These are phyloP conservation scores for Fusarium anguioides DNA, from an alignment of 2,329 filamentous ascomycete species.

Conservation along the genomic window DNA sequence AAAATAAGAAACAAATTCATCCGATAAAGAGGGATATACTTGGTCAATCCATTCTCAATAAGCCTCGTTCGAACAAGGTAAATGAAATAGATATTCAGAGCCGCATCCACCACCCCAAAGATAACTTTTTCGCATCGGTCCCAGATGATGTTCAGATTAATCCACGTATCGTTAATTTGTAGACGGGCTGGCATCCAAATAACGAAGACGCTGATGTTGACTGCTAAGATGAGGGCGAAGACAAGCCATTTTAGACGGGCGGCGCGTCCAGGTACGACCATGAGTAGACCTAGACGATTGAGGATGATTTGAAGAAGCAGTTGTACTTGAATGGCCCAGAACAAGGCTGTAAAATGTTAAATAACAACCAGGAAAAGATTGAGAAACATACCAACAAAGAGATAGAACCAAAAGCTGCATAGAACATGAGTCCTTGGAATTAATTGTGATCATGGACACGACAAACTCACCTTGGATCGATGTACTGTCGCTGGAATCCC, in stretches of 20 bases:
- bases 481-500: conserved; percentile 41
- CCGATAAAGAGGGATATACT: conserved; percentile 58
- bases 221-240: conserved; percentile 56
- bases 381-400: conserved; percentile 32
- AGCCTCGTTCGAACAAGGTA: conserved; percentile 57
- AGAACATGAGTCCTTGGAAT: not conserved
- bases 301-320: conserved; percentile 65
- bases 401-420: conserved; percentile 39
- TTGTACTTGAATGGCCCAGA: conserved; percentile 59
- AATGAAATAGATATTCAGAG: conserved; percentile 63
- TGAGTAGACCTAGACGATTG: conserved; percentile 61
- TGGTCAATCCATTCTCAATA: conserved; percentile 59
- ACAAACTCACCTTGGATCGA: conserved; percentile 34
- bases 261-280: conserved; percentile 53
- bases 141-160: conserved; percentile 62
- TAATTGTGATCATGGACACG: accelerated
- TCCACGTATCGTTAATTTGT: conserved; percentile 54
- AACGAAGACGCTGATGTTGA: conserved; percentile 64
- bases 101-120: conserved; percentile 60
- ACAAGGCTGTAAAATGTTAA: conserved; percentile 15
- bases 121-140: conserved; percentile 64
- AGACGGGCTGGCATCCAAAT: conserved; percentile 66
- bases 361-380: accelerated
- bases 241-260: conserved; percentile 57
- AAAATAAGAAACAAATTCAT: conserved; percentile 45